Evolutionary conservation across 2,329 filamentous ascomycete species (phyloP), one percentile per base, ranked within the genome.

Genomic region (Aspergillus latus): DNA sequence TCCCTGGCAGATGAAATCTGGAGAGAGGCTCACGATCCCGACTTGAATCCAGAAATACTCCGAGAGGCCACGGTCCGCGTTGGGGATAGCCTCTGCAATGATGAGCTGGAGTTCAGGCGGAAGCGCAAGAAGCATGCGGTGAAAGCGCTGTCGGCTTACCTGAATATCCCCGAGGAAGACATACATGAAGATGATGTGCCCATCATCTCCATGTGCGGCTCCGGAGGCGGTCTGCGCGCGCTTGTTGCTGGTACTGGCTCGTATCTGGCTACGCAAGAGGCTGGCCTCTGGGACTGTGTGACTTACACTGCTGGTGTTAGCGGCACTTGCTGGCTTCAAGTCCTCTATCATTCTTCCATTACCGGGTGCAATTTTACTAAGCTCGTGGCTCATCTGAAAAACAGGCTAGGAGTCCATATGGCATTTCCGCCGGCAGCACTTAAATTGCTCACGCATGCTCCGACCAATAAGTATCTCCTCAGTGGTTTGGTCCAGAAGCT

Each of bases 241-340:
- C 82, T 99, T 37, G 90, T 97, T 15, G 92, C 94, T 1, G 92
- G 93, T 3, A 87, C 92, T 0, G 92, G 93, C 0, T 97, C 92
- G 0, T 87, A 95, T 59, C 79, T 94, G 8, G 92, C 92, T 2
- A 83, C 91, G 0, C 85, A 91, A 58, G 89, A 97, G 70, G 88
- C 89, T 56, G 94, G 94, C 0, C 78, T 99, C 0, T 95, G 96
- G 70, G 92, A 97, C 73, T 97, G 94, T 70, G 83, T 90, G 9
- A 97, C 92, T 1, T 99, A 99, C 68, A 96, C 92, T 0, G 91
- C 93, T 4, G 94, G 94, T 1, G 94, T 99, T 47, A 97, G 92
- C 69, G 94, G 94, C 0, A 95, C 90, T 61, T 97, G 94, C 72
- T 99, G 94, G 94, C 81, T 97, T 5, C 93, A 97, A 71, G 82